These are phyloP conservation scores for Blakeslea trispora DNA, from an alignment of 371 early-diverging fungal species.

Conservation along the genomic window DNA sequence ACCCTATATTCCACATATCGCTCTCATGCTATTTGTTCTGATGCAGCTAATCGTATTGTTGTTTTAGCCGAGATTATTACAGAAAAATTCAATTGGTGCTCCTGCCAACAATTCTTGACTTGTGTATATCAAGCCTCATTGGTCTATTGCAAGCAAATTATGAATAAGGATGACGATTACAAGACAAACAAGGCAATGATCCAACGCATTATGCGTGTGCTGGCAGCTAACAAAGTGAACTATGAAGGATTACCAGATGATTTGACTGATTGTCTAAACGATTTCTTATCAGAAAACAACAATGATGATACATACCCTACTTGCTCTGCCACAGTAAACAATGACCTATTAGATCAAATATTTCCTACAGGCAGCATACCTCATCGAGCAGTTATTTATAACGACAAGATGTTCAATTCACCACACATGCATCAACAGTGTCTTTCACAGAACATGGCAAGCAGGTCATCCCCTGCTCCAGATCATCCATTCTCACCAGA, in stretches of 20 bases:
- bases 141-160: conserved; percentile 40
- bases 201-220: conserved; percentile 38
- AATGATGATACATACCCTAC: conserved; percentile 3
- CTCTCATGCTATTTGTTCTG: conserved; percentile 42
- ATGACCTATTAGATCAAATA: conserved; percentile 20
- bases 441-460: conserved; percentile 14
- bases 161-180: conserved; percentile 22
- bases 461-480: conserved; percentile 2
- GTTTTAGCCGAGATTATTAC: conserved; percentile 37
- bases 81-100: conserved; percentile 44
- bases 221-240: conserved; percentile 32
- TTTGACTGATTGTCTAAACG: conserved; percentile 39
- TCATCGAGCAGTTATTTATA: conserved; percentile 14
- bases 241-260: conserved; percentile 48
- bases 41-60: conserved; percentile 50
- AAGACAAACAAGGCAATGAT: conserved; percentile 38
- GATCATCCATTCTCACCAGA: conserved; percentile 11
- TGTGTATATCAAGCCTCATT: conserved; percentile 50
- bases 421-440: conserved; percentile 27
- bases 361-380: conserved; percentile 5
- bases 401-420: conserved; percentile 38
- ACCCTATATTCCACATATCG: conserved; percentile 27
- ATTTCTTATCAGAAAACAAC: conserved; percentile 39
- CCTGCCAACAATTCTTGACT: conserved; percentile 45
- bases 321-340: not conserved